A percentile compares a stretch with the other conserved stretches of the same genome.
Evolutionary conservation across 495 filamentous ascomycete genomes (phyloP).

Genomic region (Lepraria neglecta): DNA sequence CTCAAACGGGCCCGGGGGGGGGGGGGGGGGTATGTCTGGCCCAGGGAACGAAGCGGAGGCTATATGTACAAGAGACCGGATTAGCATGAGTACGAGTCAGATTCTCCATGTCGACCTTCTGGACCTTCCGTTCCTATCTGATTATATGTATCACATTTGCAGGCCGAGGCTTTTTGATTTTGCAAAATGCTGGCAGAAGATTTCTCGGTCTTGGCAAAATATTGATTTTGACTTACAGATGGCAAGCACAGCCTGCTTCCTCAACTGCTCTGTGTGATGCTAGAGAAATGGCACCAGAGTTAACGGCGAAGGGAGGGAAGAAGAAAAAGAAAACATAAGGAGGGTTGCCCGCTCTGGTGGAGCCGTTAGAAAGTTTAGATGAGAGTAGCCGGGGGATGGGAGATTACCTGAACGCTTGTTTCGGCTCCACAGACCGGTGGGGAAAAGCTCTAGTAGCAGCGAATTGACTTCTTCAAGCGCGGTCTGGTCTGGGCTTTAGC

Average conservation of each 20-base stretch:
- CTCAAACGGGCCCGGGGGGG: background rate
- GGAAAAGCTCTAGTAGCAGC: constrained; percentile 6
- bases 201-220: constrained; percentile 6
- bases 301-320: background rate
- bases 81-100: constrained; percentile 1
- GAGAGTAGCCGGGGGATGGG: constrained; percentile 17
- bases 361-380: constrained; percentile 17
- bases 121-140: background rate
- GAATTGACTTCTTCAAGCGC: constrained; percentile 18
- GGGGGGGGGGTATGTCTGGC: constrained; percentile 12
- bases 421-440: constrained; percentile 12
- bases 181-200: background rate
- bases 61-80: background rate
- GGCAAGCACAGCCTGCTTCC: background rate
- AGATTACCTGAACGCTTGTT: constrained; percentile 12
- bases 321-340: constrained; percentile 12
- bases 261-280: background rate
- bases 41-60: constrained; percentile 11
- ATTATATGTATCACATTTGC: constrained; percentile 1
- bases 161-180: constrained; percentile 4
- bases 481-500: background rate
- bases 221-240: constrained; percentile 6
- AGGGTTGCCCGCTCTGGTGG: constrained; percentile 11
- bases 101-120: background rate
- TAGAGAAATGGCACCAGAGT: background rate